These are phyloP conservation scores for Geotrichum ghanense DNA, from an alignment of 805 yeast species.

Conservation along the genomic window DNA sequence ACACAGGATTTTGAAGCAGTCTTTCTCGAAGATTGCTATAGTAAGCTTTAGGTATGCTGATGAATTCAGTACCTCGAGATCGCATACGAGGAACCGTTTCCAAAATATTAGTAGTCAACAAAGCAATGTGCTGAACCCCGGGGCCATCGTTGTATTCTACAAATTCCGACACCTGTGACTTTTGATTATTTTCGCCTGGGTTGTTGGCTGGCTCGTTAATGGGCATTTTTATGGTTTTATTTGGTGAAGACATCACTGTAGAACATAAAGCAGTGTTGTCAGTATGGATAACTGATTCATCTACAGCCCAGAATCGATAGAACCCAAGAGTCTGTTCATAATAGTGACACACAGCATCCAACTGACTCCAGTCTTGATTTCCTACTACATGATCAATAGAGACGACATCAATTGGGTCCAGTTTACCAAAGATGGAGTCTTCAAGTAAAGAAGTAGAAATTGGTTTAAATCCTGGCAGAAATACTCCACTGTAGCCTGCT, in stretches of 20 bases:
- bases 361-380: slow-evolving; percentile 59
- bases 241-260: slow-evolving; percentile 61
- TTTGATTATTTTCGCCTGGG: slow-evolving; percentile 17
- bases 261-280: slow-evolving; percentile 59
- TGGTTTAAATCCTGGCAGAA: slow-evolving; percentile 39
- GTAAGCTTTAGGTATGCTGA: slow-evolving; percentile 45
- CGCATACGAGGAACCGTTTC: slow-evolving; percentile 41
- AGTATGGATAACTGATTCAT: slow-evolving; percentile 64
- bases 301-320: slow-evolving; percentile 76
- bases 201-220: slow-evolving; percentile 77
- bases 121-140: slow-evolving; percentile 77
- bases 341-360: slow-evolving; percentile 45
- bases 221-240: slow-evolving; percentile 64
- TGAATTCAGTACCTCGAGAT: slow-evolving; percentile 60
- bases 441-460: slow-evolving; percentile 16
- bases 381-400: slow-evolving; percentile 73
- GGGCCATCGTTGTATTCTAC: slow-evolving; percentile 66
- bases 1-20: slow-evolving; percentile 32
- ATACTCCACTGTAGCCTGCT: slow-evolving; percentile 29
- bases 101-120: slow-evolving; percentile 51
- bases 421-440: not conserved
- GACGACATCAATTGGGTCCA: slow-evolving; percentile 31
- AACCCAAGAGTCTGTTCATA: slow-evolving; percentile 60
- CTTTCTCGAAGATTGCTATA: slow-evolving; percentile 40
- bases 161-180: slow-evolving; percentile 76